Conservation (phyloP, 1,284 basidiomycete species). For the Microbotryum violaceum region DNA sequence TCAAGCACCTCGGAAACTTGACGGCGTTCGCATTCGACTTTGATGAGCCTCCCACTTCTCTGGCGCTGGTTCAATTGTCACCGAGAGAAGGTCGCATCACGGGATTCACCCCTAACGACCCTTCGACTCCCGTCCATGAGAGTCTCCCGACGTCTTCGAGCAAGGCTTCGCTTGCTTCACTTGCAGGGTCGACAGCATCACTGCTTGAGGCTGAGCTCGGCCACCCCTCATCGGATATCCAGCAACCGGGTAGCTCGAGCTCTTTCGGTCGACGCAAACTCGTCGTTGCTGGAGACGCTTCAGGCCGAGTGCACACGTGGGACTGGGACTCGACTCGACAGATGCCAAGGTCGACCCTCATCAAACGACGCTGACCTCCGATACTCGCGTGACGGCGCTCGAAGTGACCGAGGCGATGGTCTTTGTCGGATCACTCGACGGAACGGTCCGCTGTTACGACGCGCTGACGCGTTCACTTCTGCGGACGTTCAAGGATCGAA, state of each 20-base stretch:
- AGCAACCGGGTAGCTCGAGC: neutral
- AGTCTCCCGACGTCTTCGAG: neutral
- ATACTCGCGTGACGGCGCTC: conserved; percentile 29
- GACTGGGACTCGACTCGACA: conserved; percentile 20
- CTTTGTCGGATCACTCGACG: conserved; percentile 32
- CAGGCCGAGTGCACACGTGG: conserved; percentile 28
- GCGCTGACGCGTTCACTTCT: conserved; percentile 14
- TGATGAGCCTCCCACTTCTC: conserved; percentile 2
- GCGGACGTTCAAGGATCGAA: conserved; percentile 32
- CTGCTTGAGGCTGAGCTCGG: neutral
- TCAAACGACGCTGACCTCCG: conserved; percentile 8
- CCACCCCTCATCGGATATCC: neutral
- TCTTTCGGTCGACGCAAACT: conserved; percentile 26
- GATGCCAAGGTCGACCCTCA: conserved; percentile 10
- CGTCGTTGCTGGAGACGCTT: conserved; percentile 26
- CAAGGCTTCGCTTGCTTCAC: neutral
- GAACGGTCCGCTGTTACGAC: conserved; percentile 30
- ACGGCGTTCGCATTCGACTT: conserved; percentile 29
- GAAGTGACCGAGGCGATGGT: conserved; percentile 23
- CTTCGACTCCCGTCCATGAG: too few relatives aligned
- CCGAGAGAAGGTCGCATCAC: conserved; percentile 2
- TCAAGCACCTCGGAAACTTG: conserved; percentile 9
- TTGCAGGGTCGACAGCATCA: neutral
- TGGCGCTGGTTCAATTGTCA: neutral
- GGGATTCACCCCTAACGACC: neutral